These are phyloP conservation scores for Phyllosticta ampelicida DNA, from an alignment of 2,329 filamentous ascomycete species.

Conservation along the genomic window DNA sequence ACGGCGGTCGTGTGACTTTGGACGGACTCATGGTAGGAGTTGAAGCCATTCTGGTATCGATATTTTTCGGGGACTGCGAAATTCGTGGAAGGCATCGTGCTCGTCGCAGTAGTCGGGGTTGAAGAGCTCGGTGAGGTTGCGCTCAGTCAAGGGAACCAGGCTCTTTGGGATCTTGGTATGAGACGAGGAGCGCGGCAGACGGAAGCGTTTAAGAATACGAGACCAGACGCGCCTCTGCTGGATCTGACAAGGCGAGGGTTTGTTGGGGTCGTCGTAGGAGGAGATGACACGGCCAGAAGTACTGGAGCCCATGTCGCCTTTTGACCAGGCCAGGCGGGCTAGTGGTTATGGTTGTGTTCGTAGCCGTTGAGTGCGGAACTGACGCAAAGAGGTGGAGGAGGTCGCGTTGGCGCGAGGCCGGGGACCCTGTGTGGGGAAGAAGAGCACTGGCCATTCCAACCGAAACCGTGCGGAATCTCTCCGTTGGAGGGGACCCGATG, in stretches of 20 bases:
- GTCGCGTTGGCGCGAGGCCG: neutral
- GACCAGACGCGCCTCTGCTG: conserved; percentile 10
- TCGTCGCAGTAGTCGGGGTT: conserved; percentile 21
- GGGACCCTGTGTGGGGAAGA: neutral
- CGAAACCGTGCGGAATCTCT: conserved; percentile 5
- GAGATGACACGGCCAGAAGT: conserved; percentile 3
- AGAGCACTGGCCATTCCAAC: neutral
- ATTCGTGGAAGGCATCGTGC: conserved; percentile 51
- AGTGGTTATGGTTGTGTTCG: neutral
- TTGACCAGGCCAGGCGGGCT: neutral
- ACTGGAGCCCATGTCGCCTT: conserved; percentile 3
- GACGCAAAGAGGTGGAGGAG: neutral
- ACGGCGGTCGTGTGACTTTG: conserved; percentile 1
- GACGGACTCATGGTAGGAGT: conserved; percentile 62
- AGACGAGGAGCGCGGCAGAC: conserved; percentile 12
- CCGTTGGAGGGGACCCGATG: conserved; percentile 2
- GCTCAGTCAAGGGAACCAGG: conserved; percentile 18
- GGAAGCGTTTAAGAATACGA: conserved; percentile 16
- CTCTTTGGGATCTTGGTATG: conserved; percentile 16
- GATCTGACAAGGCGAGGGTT: conserved; percentile 17
- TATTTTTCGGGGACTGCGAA: conserved; percentile 59
- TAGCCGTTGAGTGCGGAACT: conserved; percentile 5
- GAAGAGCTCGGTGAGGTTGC: conserved; percentile 20
- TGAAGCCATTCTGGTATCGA: conserved; percentile 69
- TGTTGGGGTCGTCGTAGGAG: conserved; percentile 19